A percentile compares a stretch with the other conserved stretches of the same genome.
Conservation (phyloP, 1,284 basidiomycete species). For the Golubevia sp. region DNA sequence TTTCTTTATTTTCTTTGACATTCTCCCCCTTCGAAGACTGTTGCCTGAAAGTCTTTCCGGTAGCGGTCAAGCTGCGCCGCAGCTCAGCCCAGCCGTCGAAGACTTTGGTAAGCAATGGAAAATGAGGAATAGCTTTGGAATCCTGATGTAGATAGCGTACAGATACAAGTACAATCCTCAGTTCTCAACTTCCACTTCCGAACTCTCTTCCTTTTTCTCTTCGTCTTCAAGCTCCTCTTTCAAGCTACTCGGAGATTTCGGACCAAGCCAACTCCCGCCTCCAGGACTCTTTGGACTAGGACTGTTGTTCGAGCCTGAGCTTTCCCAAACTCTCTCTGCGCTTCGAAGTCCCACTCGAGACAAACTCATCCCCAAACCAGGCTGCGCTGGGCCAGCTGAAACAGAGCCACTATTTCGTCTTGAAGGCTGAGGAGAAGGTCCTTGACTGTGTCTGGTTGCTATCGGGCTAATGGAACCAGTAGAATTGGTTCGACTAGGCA, state of each 20-base stretch:
- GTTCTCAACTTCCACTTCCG: too few species aligned
- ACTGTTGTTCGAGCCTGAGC: not conserved
- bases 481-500: conserved; percentile 4
- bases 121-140: too few species aligned
- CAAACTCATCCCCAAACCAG: conserved; percentile 28
- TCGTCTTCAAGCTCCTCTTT: too few species aligned
- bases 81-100: too few species aligned
- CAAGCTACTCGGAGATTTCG: not conserved
- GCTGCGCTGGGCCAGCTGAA: conserved; percentile 7
- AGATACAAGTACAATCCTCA: too few species aligned
- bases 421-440: conserved; percentile 12
- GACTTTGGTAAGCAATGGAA: too few species aligned
- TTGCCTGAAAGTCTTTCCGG: too few species aligned
- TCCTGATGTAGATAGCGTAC: too few species aligned
- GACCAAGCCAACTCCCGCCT: not conserved
- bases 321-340: conserved; percentile 26
- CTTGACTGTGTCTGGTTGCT: conserved; percentile 13
- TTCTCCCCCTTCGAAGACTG: too few species aligned
- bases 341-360: conserved; percentile 26
- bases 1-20: too few species aligned
- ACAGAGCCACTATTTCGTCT: not conserved
- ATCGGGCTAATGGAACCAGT: not conserved
- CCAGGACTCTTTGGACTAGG: not conserved
- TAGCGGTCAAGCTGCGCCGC: too few species aligned
- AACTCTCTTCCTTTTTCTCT: too few species aligned